Conservation (phyloP, 2,329 filamentous ascomycete species). For the Fusarium sp. region DNA sequence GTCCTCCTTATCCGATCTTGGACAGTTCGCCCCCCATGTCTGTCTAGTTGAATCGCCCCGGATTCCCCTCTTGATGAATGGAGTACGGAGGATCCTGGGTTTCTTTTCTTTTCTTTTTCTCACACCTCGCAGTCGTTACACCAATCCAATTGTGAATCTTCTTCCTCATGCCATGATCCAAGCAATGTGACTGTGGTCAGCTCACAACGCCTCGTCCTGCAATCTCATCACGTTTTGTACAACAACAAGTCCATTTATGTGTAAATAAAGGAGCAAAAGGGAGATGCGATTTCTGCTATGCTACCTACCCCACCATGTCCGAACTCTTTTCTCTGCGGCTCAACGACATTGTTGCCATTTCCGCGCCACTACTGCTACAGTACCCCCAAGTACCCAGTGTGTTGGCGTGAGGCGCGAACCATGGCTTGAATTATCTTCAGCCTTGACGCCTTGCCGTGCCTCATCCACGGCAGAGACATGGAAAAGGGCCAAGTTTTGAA, state of each 20-base stretch:
- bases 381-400: not conserved
- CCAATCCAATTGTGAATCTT: constrained; percentile 6
- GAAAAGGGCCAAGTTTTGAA: not conserved
- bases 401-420: not conserved
- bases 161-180: constrained; percentile 7
- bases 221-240: constrained; percentile 21
- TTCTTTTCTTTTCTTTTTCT: constrained; percentile 20
- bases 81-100: not conserved
- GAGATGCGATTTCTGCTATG: constrained; percentile 2
- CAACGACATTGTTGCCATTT: not conserved
- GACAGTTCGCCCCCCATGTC: not conserved
- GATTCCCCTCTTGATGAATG: constrained; percentile 7
- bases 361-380: not conserved
- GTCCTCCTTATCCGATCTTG: not conserved
- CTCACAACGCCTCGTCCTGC: constrained; percentile 9
- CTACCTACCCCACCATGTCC: not conserved
- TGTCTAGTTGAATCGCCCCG: constrained; percentile 1
- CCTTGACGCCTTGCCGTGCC: not conserved
- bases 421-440: not conserved
- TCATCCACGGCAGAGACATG: not conserved
- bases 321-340: not conserved
- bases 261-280: not conserved
- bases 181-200: not conserved
- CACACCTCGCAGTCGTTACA: not conserved
- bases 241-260: constrained; percentile 10